Percentiles rank a stretch among this genome's conserved stretches.
phyloP scores from a whole-genome alignment of 345 rosid species.

The Acer yangbiense region DNA sequence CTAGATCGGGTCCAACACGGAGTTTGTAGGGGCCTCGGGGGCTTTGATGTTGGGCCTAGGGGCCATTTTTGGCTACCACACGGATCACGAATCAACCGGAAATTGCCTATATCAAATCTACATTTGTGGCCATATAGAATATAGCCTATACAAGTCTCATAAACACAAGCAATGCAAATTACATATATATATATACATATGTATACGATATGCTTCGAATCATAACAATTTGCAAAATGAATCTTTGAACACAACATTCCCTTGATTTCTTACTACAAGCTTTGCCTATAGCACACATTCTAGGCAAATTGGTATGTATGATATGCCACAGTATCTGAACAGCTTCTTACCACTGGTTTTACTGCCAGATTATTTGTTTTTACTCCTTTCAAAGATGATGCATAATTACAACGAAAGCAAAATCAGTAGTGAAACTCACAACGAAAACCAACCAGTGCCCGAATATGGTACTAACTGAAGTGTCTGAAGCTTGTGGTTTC shows the following conservation, averaged over 20 bases:
- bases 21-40: no score
- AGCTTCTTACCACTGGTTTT: neutral
- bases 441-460: neutral
- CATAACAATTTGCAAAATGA: neutral
- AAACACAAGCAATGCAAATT: no score
- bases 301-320: neutral
- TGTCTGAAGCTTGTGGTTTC: neutral
- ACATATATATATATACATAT: no score
- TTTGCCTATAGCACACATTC: neutral
- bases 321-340: neutral
- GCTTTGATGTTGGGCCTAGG: no score
- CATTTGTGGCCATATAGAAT: no score
- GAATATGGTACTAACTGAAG: neutral
- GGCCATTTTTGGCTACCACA: no score
- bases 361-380: no score
- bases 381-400: no score
- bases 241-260: neutral
- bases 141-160: no score
- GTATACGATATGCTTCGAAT: neutral
- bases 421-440: neutral
- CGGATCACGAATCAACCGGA: no score
- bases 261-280: neutral
- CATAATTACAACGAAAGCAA: neutral
- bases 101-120: no score
- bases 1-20: no score